A percentile compares a stretch with the other conserved stretches of the same genome.
These are phyloP conservation scores for Leccinellum albellum DNA, from an alignment of 768 basidiomycete species.

Conservation along the genomic window DNA sequence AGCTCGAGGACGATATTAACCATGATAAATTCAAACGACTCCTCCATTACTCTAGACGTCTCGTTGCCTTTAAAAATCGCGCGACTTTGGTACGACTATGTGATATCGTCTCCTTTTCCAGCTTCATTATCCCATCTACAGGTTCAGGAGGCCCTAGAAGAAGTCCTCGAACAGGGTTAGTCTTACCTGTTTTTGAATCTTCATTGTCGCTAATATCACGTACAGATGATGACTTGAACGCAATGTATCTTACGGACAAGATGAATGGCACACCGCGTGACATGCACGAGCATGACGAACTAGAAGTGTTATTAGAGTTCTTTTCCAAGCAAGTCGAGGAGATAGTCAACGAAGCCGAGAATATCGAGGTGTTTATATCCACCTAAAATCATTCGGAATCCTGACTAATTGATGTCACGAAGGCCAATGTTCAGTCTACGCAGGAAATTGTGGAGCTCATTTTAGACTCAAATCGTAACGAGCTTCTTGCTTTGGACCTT, in stretches of 20 bases:
- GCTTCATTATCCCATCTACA: slow-evolving; percentile 30
- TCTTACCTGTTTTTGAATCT: not conserved
- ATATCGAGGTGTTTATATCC: slow-evolving; percentile 59
- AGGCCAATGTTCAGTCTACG: slow-evolving; percentile 91
- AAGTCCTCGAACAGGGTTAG: slow-evolving; percentile 84
- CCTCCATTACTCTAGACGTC: slow-evolving; percentile 85
- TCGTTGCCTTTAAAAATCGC: slow-evolving; percentile 87
- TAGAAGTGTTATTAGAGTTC: slow-evolving; percentile 90
- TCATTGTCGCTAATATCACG: slow-evolving; percentile 1
- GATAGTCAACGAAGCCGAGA: slow-evolving; percentile 90
- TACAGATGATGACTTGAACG: slow-evolving; percentile 87
- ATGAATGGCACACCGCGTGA: slow-evolving; percentile 58
- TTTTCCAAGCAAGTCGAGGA: slow-evolving; percentile 97
- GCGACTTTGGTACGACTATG: slow-evolving; percentile 63
- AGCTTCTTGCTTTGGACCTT: slow-evolving; percentile 85
- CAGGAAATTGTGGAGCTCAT: slow-evolving; percentile 98
- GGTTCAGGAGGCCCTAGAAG: slow-evolving; percentile 89
- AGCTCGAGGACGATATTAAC: slow-evolving; percentile 93
- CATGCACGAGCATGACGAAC: slow-evolving; percentile 82
- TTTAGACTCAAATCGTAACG: slow-evolving; percentile 92
- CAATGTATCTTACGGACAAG: slow-evolving; percentile 93
- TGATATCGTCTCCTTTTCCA: not conserved
- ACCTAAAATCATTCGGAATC: not conserved
- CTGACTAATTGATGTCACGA: slow-evolving; percentile 1
- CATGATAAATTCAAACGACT: slow-evolving; percentile 90